These are phyloP conservation scores for Eimeria sp. DNA, from an alignment of 169 alveolate genomes.

Conservation along the genomic window DNA sequence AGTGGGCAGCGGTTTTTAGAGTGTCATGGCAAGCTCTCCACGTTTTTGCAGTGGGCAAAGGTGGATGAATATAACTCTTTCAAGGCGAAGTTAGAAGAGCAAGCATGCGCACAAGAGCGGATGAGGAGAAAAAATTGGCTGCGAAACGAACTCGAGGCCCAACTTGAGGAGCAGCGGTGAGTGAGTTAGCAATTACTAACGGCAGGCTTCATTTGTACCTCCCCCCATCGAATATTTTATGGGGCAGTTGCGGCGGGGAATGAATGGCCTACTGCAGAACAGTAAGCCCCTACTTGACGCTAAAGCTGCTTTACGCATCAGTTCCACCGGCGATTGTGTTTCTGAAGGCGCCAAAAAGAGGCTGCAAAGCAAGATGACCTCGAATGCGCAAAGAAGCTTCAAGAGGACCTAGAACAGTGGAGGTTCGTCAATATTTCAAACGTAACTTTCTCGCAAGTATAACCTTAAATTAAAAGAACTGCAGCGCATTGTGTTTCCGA, in stretches of 20 bases:
- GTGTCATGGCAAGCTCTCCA: neutral
- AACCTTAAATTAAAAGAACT: neutral
- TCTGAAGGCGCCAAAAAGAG: slow-evolving; percentile 57
- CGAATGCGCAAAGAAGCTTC: slow-evolving; percentile 67
- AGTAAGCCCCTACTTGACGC: neutral
- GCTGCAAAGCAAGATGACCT: slow-evolving; percentile 34
- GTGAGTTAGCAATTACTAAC: neutral
- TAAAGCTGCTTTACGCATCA: neutral
- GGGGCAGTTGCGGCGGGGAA: neutral
- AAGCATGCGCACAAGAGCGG: slow-evolving; percentile 55
- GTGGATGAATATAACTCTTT: slow-evolving; percentile 61
- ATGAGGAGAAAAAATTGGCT: slow-evolving; percentile 25
- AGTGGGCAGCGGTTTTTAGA: neutral
- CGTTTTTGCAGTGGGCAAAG: slow-evolving; percentile 45
- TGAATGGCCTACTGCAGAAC: neutral
- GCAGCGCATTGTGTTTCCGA: neutral
- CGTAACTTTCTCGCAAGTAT: neutral
- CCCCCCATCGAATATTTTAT: neutral
- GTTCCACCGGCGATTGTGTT: neutral
- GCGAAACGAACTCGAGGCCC: slow-evolving; percentile 52
- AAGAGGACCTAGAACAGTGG: slow-evolving; percentile 59
- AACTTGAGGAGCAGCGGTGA: slow-evolving; percentile 60
- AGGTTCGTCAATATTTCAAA: neutral
- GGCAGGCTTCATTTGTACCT: neutral
- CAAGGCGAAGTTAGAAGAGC: slow-evolving; percentile 50